Conservation (phyloP, 2,329 filamentous ascomycete genomes). For the Chaetomiaceae sp. region DNA sequence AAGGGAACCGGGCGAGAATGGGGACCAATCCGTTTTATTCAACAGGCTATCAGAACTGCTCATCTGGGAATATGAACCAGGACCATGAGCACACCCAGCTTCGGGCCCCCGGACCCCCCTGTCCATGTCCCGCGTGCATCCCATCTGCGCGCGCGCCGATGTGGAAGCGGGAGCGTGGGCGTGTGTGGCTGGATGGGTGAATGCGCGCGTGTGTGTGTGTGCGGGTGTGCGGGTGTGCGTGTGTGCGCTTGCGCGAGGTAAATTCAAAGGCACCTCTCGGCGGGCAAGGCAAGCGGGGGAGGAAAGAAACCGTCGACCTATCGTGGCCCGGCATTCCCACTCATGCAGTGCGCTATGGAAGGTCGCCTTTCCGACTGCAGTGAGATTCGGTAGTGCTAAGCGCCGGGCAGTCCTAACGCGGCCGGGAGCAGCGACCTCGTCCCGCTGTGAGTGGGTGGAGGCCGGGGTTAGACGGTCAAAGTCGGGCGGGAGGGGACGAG, state of each 20-base stretch:
- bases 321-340: conserved; percentile 3
- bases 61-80: background rate
- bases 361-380: conserved; percentile 20
- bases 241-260: conserved; percentile 4
- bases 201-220: background rate
- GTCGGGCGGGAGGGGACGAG: conserved; percentile 9
- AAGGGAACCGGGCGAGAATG: conserved; percentile 14
- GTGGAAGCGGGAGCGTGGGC: background rate
- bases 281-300: background rate
- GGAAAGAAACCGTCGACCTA: conserved; percentile 11
- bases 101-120: background rate
- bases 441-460: conserved; percentile 20
- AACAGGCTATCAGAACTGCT: conserved; percentile 2
- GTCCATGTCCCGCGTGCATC: conserved; percentile 10
- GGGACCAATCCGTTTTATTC: conserved; percentile 25
- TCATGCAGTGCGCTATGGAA: conserved; percentile 22
- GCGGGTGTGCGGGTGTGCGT: no score
- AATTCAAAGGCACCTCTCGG: conserved; percentile 3
- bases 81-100: background rate
- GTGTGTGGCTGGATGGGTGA: no score
- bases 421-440: conserved; percentile 6
- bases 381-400: conserved; percentile 24
- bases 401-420: conserved; percentile 14
- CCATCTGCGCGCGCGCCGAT: background rate
- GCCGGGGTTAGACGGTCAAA: background rate